phyloP scores from a whole-genome alignment of 2,329 filamentous ascomycete genomes.

The Fusarium sp. region DNA sequence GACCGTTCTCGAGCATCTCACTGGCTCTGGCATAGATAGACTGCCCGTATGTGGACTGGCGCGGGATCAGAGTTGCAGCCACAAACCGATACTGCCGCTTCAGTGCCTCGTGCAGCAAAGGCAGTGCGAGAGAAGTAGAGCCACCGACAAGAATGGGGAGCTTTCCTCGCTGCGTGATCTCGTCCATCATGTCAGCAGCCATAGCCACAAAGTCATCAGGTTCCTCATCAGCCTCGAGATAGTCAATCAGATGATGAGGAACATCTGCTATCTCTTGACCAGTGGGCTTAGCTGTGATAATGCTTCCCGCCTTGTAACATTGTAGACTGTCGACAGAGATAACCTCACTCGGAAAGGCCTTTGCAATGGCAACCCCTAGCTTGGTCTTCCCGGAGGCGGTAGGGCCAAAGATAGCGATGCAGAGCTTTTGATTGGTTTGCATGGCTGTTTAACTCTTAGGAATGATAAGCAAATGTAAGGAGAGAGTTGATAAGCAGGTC shows the following conservation, averaged over 20 bases:
- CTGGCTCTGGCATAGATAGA: not conserved
- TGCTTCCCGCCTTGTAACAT: not conserved
- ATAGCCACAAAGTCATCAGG: accelerated
- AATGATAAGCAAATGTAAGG: not conserved
- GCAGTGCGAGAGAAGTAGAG: not conserved
- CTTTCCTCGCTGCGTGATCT: not conserved
- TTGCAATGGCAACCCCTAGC: not conserved
- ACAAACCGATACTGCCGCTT: not conserved
- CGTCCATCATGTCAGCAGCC: not conserved
- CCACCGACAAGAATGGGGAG: not conserved
- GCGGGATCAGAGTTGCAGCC: not conserved
- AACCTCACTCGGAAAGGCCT: not conserved
- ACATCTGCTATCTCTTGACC: not conserved
- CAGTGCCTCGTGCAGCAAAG: not conserved
- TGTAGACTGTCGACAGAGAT: not conserved
- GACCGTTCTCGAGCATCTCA: not conserved
- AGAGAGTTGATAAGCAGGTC: not conserved
- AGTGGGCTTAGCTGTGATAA: not conserved
- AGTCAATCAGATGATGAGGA: not conserved
- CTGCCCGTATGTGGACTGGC: not conserved
- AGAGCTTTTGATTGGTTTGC: not conserved
- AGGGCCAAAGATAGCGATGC: not conserved
- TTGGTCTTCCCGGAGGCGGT: not conserved
- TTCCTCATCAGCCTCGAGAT: not conserved
- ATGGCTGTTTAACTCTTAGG: not conserved